Base-by-base conservation (phyloP, 805 yeast species). In the Nakazawaea holstii region DNA sequence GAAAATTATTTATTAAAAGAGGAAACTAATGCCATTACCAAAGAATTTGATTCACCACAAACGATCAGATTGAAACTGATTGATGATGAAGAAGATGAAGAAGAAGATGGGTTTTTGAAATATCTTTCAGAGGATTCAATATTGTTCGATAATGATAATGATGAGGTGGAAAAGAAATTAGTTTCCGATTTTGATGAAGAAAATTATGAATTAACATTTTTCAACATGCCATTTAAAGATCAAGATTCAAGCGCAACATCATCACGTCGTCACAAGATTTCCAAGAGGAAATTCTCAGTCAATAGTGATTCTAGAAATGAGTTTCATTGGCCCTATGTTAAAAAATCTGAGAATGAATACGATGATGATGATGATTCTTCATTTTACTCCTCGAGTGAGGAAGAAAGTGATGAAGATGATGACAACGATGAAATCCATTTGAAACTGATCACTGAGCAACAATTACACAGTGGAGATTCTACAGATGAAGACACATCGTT, bases 401-500 rank as follows among this genome's bases (percentile, higher is more conserved):
- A 44, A 3, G 48, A 36, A n/a, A n/a, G n/a, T n/a, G 33, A 30
- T 24, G 31, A 31, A 9, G 39, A 43, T 6, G 40, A 57, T 39
- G 68, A 65, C 17, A 52, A 50, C 28, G 55, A 53, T 20, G 61
- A 54, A 10, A n/a, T 28, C 2, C 30, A 35, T 5, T 20, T 40
- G 35, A 32, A 45, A 11, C 31, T 31, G 27, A 30, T 40, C 6
- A 30, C 35, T 8, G 49, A 46, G 20, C 40, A 13, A n/a, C 35
- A 27, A 30, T 15, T 27, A 20, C 47, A 77, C 48, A 84, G 86
- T 54, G 96, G 94, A 38, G 97, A 91, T 56, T 87, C 95, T 13
- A 94, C 99, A 0, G 99, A 92, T 63, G 97, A 89, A 52, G 98
- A 92, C 59, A 76, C 79, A n/a, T 74, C 83, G 14, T 66, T 92